Base-by-base conservation (phyloP, 1,284 basidiomycete genomes). In the Psilocybe mexicana region DNA sequence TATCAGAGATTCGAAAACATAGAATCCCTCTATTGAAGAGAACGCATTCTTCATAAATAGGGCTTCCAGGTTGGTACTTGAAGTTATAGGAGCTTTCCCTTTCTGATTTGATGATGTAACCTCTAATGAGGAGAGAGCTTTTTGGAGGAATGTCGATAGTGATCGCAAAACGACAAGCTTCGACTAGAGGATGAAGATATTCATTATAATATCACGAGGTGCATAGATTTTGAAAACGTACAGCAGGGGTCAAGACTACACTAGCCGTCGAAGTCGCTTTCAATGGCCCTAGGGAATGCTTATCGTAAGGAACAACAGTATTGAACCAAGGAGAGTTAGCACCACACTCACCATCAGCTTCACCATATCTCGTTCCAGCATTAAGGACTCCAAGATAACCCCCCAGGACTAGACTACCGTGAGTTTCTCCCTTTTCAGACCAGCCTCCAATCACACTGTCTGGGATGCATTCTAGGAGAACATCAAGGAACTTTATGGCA, bases 401-500 rank as follows among this genome's bases (percentile, higher is more conserved):
- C 66, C 89, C 85, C 30, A 93, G 68, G 6, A 90, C 79, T 28
- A 88, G 81, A 58, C 74, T 76, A 42, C 88, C 88, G 65, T 88
- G 84, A 18, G 76, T 74, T 30, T 71, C 68, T 18, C 70, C 74
- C 24, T 68, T 72, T 47, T 77, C 76, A 45, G 80, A 80, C 90
- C 92, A 94, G 1, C 88, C 86, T 47, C 78, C 75, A 1, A 89
- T 83, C 12, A 95, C 84, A 7, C 81, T 75, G 12, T 80, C 77
- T 1, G 94, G 93, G 2, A 92, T 83, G 50, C 81, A 70, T 36
- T 90, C 86, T 2, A 98, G 79, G 36, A 95, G 81, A 12, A 97
- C 72, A 67, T 93, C 84, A 50, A 99, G 74, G 61, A 96, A 84
- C 26, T 87, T 85, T 61, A 96, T 81, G 0, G 94, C 94, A 69